Percentiles rank a stretch among this genome's conserved stretches.
Evolutionary conservation across 345 rosid genomes (phyloP).

Genomic region (Sisymbrium altissimum): DNA sequence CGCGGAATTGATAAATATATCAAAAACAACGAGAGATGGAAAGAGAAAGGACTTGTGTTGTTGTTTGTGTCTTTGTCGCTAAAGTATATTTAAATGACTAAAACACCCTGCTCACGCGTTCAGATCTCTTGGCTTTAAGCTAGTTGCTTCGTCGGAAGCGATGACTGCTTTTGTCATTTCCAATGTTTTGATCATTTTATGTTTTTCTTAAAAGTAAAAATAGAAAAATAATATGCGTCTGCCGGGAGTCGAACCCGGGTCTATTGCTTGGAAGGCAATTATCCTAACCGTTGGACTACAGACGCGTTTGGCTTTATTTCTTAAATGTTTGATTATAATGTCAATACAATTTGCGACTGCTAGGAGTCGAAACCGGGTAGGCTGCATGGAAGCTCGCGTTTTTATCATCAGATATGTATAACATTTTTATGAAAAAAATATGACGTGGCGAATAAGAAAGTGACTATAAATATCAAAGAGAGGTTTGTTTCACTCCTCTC

Average conservation of each 20-base stretch:
- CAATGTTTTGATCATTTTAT: background rate
- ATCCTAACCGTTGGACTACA: slow-evolving; percentile 58
- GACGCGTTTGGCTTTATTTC: background rate
- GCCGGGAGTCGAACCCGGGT: slow-evolving; percentile 89
- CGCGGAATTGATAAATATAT: slow-evolving; percentile 21
- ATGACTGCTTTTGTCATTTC: background rate
- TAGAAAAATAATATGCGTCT: slow-evolving; percentile 42
- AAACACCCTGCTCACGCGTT: background rate
- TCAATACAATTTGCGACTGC: no score
- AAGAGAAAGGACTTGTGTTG: slow-evolving; percentile 9
- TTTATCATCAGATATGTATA: background rate
- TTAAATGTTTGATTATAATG: no score
- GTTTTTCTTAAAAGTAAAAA: background rate
- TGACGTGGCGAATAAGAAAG: background rate
- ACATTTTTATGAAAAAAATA: background rate
- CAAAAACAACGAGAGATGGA: background rate
- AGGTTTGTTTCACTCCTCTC: background rate
- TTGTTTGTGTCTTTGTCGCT: background rate
- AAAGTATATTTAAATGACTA: background rate
- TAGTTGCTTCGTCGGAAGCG: background rate
- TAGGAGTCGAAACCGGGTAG: no score
- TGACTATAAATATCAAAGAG: background rate
- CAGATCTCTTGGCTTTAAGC: background rate
- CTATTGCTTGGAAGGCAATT: slow-evolving; percentile 84
- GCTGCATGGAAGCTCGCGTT: background rate